Conservation (phyloP, 768 basidiomycete species). For the Leccinum uliginosum region DNA sequence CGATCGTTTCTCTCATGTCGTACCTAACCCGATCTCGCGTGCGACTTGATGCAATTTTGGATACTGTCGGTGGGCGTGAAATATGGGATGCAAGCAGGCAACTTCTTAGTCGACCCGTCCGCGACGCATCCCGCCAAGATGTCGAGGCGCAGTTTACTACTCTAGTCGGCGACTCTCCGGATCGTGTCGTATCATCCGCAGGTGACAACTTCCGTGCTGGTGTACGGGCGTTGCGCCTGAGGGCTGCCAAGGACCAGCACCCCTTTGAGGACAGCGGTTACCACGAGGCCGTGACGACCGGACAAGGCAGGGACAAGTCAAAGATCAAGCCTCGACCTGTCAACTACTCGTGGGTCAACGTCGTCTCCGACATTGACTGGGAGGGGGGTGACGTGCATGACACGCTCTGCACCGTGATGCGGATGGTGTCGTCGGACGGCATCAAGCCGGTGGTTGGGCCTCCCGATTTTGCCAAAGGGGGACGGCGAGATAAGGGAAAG, state of each 20-base stretch:
- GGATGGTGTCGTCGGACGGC: conserved; percentile 33
- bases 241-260: conserved; percentile 26
- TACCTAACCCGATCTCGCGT: conserved; percentile 27
- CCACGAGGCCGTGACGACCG: conserved; percentile 17
- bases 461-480: conserved; percentile 18
- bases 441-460: conserved; percentile 26
- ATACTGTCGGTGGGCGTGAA: conserved; percentile 76
- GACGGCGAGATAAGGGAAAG: conserved; percentile 28
- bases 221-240: conserved; percentile 51
- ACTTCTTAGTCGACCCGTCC: conserved; percentile 43
- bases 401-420: conserved; percentile 38
- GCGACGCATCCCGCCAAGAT: conserved; percentile 27
- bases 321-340: conserved; percentile 43
- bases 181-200: conserved; percentile 61
- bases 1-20: conserved; percentile 22
- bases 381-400: conserved; percentile 73
- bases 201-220: conserved; percentile 73
- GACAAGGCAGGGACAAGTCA: conserved; percentile 23
- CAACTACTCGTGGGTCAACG: conserved; percentile 79
- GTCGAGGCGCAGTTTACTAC: conserved; percentile 66
- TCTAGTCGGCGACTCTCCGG: conserved; percentile 66
- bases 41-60: conserved; percentile 74
- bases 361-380: conserved; percentile 77
- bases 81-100: conserved; percentile 72
- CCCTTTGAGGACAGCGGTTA: conserved; percentile 25